Base-by-base conservation (phyloP, 1,139 yeast species). In the Eremothecium sinecaudum region DNA sequence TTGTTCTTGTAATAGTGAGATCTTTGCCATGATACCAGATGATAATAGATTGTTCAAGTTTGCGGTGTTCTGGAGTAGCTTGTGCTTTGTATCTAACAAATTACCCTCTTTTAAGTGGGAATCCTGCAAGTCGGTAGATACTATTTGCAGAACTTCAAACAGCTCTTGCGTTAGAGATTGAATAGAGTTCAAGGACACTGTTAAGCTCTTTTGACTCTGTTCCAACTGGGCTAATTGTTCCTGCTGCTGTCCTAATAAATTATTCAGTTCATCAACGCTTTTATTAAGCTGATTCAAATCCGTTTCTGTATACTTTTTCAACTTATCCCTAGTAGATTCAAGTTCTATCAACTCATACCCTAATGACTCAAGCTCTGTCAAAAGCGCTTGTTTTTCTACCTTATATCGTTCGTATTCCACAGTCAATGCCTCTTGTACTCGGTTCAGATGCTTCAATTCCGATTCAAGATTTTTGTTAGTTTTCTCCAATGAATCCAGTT, bases 401-500 rank as follows among this genome's bases (percentile, higher is more conserved):
- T 75, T 79, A 56, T 82, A 81, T 32, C 67, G 70, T 19, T 69
- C 65, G 51, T 81, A 84, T 44, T 80, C 86, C n/a, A 64, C 58
- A 0, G 80, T 69, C 32, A 81, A 59, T 15, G 65, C 59, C 45
- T 80, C 86, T 51, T 82, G 94, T 2, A 69, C 57, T 33, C 64
- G 67, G 43, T 79, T 80, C 43, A 83, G 63, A 42, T 68, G 66
- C 44, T 77, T 71, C 43, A 84, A 63, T 45, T 80, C 78, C 8
- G 61, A 58, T 48, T 81, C 93, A 7, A 82, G 61, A 37, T 71
- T 67, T 12, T 66, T 55, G 48, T 80, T 82, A 43, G 72, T 73
- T 3, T 65, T 61, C 38, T 73, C 71, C 14, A 79, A 63, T 29
- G 71, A 70, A 31, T 69, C 66, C 10, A 66, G 51, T 33, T 62